phyloP scores from a whole-genome alignment of 2,329 filamentous ascomycete genomes.

The Xylaria arbuscula region DNA sequence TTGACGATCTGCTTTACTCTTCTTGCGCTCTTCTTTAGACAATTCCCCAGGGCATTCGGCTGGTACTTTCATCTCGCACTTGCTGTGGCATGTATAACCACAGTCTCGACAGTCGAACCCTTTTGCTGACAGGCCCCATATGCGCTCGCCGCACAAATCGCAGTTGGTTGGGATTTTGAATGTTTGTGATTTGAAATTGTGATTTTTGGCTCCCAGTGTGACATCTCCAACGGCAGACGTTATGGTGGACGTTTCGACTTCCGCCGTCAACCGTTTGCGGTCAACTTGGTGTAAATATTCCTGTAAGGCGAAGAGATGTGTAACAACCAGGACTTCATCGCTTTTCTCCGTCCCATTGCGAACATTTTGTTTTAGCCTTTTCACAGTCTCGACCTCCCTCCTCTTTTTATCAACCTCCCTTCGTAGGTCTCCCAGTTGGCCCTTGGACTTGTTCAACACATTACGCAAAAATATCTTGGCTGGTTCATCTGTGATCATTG shows the following conservation, averaged over 20 bases:
- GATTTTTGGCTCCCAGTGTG: conserved; percentile 90
- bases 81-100: conserved; percentile 97
- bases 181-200: conserved; percentile 98
- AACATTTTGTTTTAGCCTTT: conserved; percentile 78
- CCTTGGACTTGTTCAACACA: conserved; percentile 89
- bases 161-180: conserved; percentile 99
- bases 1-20: conserved; percentile 87
- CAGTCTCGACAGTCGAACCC: conserved; percentile 96
- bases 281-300: conserved; percentile 88
- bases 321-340: conserved; percentile 87
- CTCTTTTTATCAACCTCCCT: conserved; percentile 87
- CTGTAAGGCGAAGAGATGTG: conserved; percentile 83
- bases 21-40: conserved; percentile 94
- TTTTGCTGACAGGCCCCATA: conserved; percentile 97
- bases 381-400: conserved; percentile 83
- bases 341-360: conserved; percentile 87
- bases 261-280: conserved; percentile 83
- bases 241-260: conserved; percentile 93
- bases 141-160: conserved; percentile 93
- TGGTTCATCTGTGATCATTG: conserved; percentile 85
- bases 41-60: conserved; percentile 95
- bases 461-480: conserved; percentile 94
- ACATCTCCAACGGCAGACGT: conserved; percentile 92
- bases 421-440: conserved; percentile 81
- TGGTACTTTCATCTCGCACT: conserved; percentile 99